A percentile compares a stretch with the other conserved stretches of the same genome.
These are phyloP conservation scores for Fusarium hostae DNA, from an alignment of 2,329 filamentous ascomycete genomes.

Conservation along the genomic window DNA sequence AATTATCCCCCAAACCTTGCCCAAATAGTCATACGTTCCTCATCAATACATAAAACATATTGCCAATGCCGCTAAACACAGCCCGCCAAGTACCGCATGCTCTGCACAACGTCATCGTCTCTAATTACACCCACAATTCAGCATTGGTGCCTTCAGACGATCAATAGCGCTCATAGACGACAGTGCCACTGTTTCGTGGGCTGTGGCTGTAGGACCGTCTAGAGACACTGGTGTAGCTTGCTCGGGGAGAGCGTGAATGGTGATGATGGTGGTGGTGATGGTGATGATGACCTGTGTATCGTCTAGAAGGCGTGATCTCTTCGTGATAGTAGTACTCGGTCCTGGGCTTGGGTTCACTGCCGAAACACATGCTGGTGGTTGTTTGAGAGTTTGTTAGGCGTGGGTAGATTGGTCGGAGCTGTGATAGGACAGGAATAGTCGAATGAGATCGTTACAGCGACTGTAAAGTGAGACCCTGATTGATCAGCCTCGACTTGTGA, in stretches of 20 bases:
- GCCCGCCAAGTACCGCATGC: slow-evolving; percentile 17
- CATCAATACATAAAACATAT: slow-evolving; percentile 23
- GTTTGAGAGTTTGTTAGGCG: slow-evolving; percentile 7
- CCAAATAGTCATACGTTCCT: slow-evolving; percentile 12
- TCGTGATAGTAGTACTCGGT: slow-evolving; percentile 67
- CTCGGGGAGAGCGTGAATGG: slow-evolving; percentile 51
- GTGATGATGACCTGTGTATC: slow-evolving; percentile 50
- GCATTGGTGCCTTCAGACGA: background rate
- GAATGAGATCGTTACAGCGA: background rate
- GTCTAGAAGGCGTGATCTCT: slow-evolving; percentile 61
- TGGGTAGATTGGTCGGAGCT: background rate
- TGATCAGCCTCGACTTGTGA: background rate
- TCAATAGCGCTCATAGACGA: slow-evolving; percentile 38
- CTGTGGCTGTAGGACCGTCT: slow-evolving; percentile 53
- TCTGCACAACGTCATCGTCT: slow-evolving; percentile 27
- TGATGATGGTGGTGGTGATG: slow-evolving; percentile 51
- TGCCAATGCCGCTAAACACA: slow-evolving; percentile 32
- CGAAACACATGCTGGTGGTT: slow-evolving; percentile 62
- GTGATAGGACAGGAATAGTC: background rate
- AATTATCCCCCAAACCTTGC: background rate
- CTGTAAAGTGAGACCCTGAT: background rate
- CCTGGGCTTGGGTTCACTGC: slow-evolving; percentile 53
- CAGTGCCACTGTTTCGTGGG: slow-evolving; percentile 56
- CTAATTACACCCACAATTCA: background rate
- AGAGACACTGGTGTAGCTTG: slow-evolving; percentile 57